A percentile compares a stretch with the other conserved stretches of the same genome.
Evolutionary conservation across 106 monocot genomes (phyloP).

Genomic region (Posidonia australis): DNA sequence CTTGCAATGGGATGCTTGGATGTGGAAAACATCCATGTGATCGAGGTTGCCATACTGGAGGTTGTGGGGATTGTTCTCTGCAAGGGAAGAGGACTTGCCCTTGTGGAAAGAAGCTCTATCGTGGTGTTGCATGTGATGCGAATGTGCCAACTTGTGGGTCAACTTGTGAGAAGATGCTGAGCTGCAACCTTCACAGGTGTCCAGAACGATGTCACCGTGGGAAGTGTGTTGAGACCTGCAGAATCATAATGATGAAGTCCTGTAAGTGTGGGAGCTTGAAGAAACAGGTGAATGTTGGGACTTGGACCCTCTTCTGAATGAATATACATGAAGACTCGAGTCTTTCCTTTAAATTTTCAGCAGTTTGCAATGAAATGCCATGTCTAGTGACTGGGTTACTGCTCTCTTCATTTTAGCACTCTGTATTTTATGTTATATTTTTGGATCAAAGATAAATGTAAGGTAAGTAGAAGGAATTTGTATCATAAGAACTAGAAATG

Average conservation of each 20-base stretch:
- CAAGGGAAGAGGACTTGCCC: slow-evolving; percentile 80
- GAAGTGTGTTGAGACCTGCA: slow-evolving; percentile 62
- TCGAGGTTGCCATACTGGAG: slow-evolving; percentile 72
- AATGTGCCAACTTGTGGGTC: slow-evolving; percentile 64
- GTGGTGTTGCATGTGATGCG: slow-evolving; percentile 47
- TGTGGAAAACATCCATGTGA: slow-evolving; percentile 73
- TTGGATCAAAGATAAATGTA: too few species aligned
- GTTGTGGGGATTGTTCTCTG: slow-evolving; percentile 64
- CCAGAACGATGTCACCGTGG: slow-evolving; percentile 89
- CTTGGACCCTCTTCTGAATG: neutral
- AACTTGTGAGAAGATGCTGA: slow-evolving; percentile 68
- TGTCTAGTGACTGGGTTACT: too few species aligned
- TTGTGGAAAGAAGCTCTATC: slow-evolving; percentile 73
- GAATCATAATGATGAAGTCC: slow-evolving; percentile 47
- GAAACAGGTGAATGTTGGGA: slow-evolving; percentile 54
- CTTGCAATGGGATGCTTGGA: slow-evolving; percentile 35
- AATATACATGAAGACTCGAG: too few species aligned
- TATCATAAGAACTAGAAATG: too few species aligned
- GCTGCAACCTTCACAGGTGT: slow-evolving; percentile 61
- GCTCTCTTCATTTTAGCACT: too few species aligned
- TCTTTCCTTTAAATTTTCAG: too few species aligned
- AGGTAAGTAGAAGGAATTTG: too few species aligned
- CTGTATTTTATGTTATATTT: too few species aligned
- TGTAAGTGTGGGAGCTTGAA: slow-evolving; percentile 81
- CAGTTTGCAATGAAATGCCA: too few species aligned